Percentiles rank a stretch among this genome's conserved stretches.
These are phyloP conservation scores for Aquilaria agallochum DNA, from an alignment of 441 rosid species.

Conservation along the genomic window DNA sequence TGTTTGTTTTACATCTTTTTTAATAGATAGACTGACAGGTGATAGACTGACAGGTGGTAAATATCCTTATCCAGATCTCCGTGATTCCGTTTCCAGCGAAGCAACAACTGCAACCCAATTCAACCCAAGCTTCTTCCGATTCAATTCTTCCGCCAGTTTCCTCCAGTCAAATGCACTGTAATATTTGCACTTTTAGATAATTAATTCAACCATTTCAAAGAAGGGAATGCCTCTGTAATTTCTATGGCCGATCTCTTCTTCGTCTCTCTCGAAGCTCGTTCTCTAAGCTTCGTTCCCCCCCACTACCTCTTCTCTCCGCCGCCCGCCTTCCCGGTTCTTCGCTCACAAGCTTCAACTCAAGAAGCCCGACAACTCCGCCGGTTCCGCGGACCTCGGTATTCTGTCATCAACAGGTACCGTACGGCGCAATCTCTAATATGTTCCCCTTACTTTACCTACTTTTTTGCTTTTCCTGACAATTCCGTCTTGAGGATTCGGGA, in stretches of 20 bases:
- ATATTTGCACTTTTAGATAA: too few relatives aligned
- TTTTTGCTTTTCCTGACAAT: conserved; percentile 21
- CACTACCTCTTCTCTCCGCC: conserved; percentile 6
- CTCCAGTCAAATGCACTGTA: too few relatives aligned
- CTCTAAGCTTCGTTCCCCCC: conserved; percentile 9
- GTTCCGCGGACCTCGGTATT: conserved; percentile 27
- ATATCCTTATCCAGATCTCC: too few relatives aligned
- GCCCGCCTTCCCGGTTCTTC: conserved; percentile 9
- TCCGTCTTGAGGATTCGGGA: conserved; percentile 25
- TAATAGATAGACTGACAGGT: too few relatives aligned
- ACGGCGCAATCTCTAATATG: background rate
- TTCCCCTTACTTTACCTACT: background rate
- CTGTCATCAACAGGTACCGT: conserved; percentile 28
- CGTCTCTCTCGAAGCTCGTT: conserved; percentile 7
- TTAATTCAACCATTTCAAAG: too few relatives aligned
- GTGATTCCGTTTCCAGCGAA: too few relatives aligned
- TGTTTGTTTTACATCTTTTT: too few relatives aligned
- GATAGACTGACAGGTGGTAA: too few relatives aligned
- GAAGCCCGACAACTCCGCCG: conserved; percentile 6
- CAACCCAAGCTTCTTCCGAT: too few relatives aligned
- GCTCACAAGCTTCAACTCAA: conserved; percentile 6
- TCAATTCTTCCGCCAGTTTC: too few relatives aligned
- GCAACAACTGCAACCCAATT: too few relatives aligned
- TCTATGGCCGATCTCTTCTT: conserved; percentile 8
- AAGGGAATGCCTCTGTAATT: too few relatives aligned